phyloP scores from a whole-genome alignment of 352 stramenopile genomes.

The Phytophthora agathidicida region DNA sequence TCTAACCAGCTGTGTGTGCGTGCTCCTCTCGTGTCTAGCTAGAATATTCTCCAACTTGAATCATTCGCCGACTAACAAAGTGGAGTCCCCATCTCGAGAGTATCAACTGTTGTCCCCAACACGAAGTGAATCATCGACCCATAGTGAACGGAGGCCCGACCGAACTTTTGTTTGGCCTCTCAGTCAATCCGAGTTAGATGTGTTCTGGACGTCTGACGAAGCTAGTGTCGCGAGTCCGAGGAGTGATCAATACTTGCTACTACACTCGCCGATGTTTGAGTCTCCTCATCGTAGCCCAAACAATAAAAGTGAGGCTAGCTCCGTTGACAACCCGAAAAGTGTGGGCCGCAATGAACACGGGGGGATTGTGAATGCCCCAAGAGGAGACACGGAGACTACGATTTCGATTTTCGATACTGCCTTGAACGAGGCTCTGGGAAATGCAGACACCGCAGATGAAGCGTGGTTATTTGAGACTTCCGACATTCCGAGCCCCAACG shows the following conservation, averaged over 20 bases:
- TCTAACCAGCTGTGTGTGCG: conserved; percentile 12
- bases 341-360: conserved; percentile 15
- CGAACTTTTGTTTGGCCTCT: conserved; percentile 26
- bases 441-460: conserved; percentile 25
- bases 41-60: conserved; percentile 22
- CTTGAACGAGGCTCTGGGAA: conserved; percentile 24
- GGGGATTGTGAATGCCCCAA: conserved; percentile 22
- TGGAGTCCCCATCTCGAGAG: background rate
- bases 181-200: conserved; percentile 21
- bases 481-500: conserved; percentile 6
- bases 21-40: conserved; percentile 21
- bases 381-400: conserved; percentile 39
- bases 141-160: conserved; percentile 14
- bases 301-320: conserved; percentile 18
- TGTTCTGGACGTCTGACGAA: conserved; percentile 26
- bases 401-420: conserved; percentile 30
- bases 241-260: background rate
- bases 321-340: conserved; percentile 12
- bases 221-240: conserved; percentile 7
- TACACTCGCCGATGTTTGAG: conserved; percentile 17
- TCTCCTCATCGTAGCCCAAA: conserved; percentile 26
- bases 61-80: conserved; percentile 11
- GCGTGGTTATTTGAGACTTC: conserved; percentile 37
- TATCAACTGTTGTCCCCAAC: conserved; percentile 13
- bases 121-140: conserved; percentile 8